Percentiles rank a stretch among this genome's conserved stretches.
phyloP scores from a whole-genome alignment of 306 rosid genomes.

The Dalbergia cochinchinensis region DNA sequence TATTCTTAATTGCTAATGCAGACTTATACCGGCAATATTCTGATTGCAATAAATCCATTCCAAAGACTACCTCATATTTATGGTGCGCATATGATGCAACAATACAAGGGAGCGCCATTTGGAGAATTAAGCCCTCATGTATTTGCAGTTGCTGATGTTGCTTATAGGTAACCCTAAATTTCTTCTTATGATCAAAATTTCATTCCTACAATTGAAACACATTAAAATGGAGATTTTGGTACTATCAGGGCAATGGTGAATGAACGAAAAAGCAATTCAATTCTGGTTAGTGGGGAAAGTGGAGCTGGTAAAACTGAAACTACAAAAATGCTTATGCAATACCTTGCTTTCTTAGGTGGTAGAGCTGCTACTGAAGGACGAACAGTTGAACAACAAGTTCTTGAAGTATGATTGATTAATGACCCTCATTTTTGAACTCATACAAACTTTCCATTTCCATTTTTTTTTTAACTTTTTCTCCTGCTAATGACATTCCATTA shows the following conservation, averaged over 20 bases:
- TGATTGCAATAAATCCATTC: slow-evolving; percentile 98
- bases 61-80: slow-evolving; percentile 96
- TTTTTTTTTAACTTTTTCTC: slow-evolving; percentile 16
- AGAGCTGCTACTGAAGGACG: slow-evolving; percentile 94
- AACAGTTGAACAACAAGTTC: slow-evolving; percentile 99
- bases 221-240: slow-evolving; percentile 34
- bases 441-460: slow-evolving; percentile 25
- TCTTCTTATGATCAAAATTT: slow-evolving; percentile 37
- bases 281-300: slow-evolving; percentile 99
- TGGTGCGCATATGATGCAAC: slow-evolving; percentile 96
- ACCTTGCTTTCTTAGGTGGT: slow-evolving; percentile 97
- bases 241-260: slow-evolving; percentile 89
- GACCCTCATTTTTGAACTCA: slow-evolving; percentile 36
- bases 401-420: slow-evolving; percentile 73
- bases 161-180: slow-evolving; percentile 73
- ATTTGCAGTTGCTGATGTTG: slow-evolving; percentile 98
- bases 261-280: slow-evolving; percentile 93
- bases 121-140: slow-evolving; percentile 99
- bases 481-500: slow-evolving; percentile 15
- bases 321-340: slow-evolving; percentile 96
- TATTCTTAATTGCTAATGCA: slow-evolving; percentile 51
- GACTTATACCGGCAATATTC: slow-evolving; percentile 98
- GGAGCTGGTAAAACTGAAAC: slow-evolving; percentile 99
- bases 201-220: slow-evolving; percentile 38
- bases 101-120: slow-evolving; percentile 96